Evolutionary conservation across 2,329 filamentous ascomycete genomes (phyloP), one percentile per base, ranked within the genome.

Genomic region (Trichoderma sp.): DNA sequence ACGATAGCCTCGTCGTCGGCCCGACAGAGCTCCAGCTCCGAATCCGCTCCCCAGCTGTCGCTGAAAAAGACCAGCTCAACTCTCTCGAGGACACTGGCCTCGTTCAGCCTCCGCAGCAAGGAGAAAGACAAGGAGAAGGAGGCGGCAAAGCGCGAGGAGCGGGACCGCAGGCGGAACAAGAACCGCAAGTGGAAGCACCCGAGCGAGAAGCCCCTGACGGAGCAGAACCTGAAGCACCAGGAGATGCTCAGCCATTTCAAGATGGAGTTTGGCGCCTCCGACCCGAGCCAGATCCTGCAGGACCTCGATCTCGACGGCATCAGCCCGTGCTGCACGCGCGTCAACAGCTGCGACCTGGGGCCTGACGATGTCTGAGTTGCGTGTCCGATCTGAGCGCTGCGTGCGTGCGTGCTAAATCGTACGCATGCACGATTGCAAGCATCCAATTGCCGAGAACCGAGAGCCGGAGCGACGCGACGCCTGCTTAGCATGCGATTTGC

Each of bases 231-330:
- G 19, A 74, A 76, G 63, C 78, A 83, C 69, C 81, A 82, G 70
- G 78, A 82, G 73, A 75, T 80, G 72, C 75, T 83, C 44, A 75
- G 75, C 65, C 72, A 77, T 64, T 83, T 81, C 74, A 78, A 75
- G 64, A 78, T 81, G 71, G 79, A 76, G 12, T 83, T 83, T 68
- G 81, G 81, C 45, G 73, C 77, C 39, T 74, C 72, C 69, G 74
- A 69, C 68, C 73, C 51, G 57, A 71, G 44, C 41, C 76, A 78
- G 68, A 68, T 78, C 34, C 34, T 39, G 21, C 73, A 77, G 63
- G 70, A 69, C 5, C 67, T 73, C 28, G 76, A 72, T 68, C 77
- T 76, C 64, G 65, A 71, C 17, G 78, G 76, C 59, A 72, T 82
- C 69, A 82, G 80, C 70, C 81, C 80, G 21, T 78, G 80, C 70